Evolutionary conservation across 2,329 filamentous ascomycete genomes (phyloP), one percentile per base, ranked within the genome.

Genomic region (Graphilbum fragrans): DNA sequence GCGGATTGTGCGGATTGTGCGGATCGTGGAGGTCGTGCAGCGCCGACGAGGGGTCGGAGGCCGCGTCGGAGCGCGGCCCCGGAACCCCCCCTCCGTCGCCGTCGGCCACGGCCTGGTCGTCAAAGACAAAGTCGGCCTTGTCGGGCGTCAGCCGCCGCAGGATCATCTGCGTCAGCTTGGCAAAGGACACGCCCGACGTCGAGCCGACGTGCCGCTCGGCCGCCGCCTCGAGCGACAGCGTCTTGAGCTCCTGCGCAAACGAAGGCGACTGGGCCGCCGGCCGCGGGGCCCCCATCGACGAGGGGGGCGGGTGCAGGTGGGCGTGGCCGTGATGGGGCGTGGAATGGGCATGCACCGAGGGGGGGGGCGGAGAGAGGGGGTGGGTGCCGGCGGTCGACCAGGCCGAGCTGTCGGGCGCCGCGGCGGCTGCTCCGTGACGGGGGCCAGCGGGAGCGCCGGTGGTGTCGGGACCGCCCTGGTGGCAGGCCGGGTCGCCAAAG

Each of bases 131-230:
- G 22, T 61, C 61, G 5, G 59, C 57, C 42, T 59, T 58, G 50
- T 66, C 63, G 5, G 64, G 62, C 3, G 56, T 59, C 6, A 67
- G 50, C 21, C 64, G 58, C 6, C 58, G 56, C 3, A 67, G 55
- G 2, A 67, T 57, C 2, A 55, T 56, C 38, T 66, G 62, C 1
- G 62, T 66, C 12, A 66, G 52, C 29, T 58, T 60, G 6, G 65
- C 65, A 45, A 68, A 66, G 0, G 63, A 45, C 2, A 67, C 42
- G 0, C 65, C 65, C 1, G 65, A 67, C 0, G 63, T 58, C 0
- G 63, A 63, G 2, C 65, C 64, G 5, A 68, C 47, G 44, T 67
- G 60, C 4, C 62, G 54, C 31, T 68, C 65, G 10, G 64, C 64
- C 0, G 62, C 56, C 2, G 64, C 65, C 40, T 66, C 62, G 1